Evolutionary conservation across 768 basidiomycete species (phyloP).

Genomic region (Termitomyces sp.): DNA sequence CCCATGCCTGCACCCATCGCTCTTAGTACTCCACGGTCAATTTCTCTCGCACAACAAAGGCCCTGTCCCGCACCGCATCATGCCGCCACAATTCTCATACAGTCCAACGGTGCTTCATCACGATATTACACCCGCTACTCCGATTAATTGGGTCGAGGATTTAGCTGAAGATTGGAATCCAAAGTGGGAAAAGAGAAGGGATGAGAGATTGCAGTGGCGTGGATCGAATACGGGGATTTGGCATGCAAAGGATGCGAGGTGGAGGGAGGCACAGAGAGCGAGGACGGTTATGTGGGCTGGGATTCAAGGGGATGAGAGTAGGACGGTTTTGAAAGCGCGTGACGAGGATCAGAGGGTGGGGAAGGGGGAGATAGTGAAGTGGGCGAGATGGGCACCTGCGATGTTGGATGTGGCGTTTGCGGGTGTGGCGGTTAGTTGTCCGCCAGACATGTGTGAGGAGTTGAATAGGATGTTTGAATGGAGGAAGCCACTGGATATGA

Average conservation of each 20-base stretch:
- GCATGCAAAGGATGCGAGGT: constrained; percentile 33
- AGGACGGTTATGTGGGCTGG: constrained; percentile 34
- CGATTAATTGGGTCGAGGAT: constrained; percentile 41
- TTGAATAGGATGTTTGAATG: constrained; percentile 46
- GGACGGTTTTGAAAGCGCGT: constrained; percentile 30
- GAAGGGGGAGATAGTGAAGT: constrained; percentile 21
- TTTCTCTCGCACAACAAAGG: constrained; percentile 46
- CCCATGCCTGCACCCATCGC: constrained; percentile 39
- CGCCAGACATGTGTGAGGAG: constrained; percentile 34
- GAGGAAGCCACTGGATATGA: constrained; percentile 32
- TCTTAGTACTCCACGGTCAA: constrained; percentile 42
- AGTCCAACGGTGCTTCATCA: constrained; percentile 44
- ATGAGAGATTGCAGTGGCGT: constrained; percentile 63
- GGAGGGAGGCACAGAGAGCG: constrained; percentile 43
- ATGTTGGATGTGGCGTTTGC: constrained; percentile 54
- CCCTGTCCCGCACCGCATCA: constrained; percentile 33
- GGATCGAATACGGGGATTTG: constrained; percentile 69
- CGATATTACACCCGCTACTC: constrained; percentile 44
- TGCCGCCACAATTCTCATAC: constrained; percentile 50
- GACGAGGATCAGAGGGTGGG: constrained; percentile 27
- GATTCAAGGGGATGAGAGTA: constrained; percentile 24
- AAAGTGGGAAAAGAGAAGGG: constrained; percentile 55
- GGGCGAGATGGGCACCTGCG: constrained; percentile 35
- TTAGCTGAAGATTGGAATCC: constrained; percentile 40
- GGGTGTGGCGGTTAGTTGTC: constrained; percentile 34